Percentiles rank a stretch among this genome's conserved stretches.
These are phyloP conservation scores for Penstemon barbatus DNA, from an alignment of 257 asterid species.

Conservation along the genomic window DNA sequence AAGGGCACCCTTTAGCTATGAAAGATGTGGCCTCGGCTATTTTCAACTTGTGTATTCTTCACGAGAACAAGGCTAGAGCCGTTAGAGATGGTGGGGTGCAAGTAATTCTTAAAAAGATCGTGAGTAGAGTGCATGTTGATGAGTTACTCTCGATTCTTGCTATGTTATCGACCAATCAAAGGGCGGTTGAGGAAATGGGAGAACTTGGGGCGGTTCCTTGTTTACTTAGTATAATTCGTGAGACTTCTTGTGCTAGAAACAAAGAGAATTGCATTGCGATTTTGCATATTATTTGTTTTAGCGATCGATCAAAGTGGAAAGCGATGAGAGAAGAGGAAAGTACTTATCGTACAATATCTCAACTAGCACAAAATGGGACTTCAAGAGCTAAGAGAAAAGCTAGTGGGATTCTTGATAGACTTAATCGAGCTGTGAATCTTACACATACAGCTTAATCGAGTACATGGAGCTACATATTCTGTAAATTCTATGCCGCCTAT, in stretches of 20 bases:
- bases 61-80: conserved; percentile 75
- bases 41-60: conserved; percentile 66
- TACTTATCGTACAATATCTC: conserved; percentile 53
- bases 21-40: conserved; percentile 86
- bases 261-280: conserved; percentile 77
- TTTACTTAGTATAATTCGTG: conserved; percentile 64
- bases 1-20: conserved; percentile 64
- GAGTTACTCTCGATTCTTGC: conserved; percentile 79
- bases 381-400: conserved; percentile 93
- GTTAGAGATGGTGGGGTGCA: conserved; percentile 71
- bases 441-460: conserved; percentile 68
- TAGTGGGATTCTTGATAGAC: conserved; percentile 64
- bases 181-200: conserved; percentile 67
- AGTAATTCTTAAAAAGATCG: conserved; percentile 61
- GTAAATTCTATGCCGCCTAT: conserved; percentile 64
- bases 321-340: conserved; percentile 73
- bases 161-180: conserved; percentile 69
- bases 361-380: conserved; percentile 66
- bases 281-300: conserved; percentile 54
- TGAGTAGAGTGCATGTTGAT: conserved; percentile 50
- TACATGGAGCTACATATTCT: conserved; percentile 33
- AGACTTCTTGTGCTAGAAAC: conserved; percentile 50
- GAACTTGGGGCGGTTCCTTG: conserved; percentile 68
- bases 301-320: conserved; percentile 66
- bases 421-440: conserved; percentile 46